phyloP scores from a whole-genome alignment of 768 basidiomycete genomes.

The Suillus tomentosus region DNA sequence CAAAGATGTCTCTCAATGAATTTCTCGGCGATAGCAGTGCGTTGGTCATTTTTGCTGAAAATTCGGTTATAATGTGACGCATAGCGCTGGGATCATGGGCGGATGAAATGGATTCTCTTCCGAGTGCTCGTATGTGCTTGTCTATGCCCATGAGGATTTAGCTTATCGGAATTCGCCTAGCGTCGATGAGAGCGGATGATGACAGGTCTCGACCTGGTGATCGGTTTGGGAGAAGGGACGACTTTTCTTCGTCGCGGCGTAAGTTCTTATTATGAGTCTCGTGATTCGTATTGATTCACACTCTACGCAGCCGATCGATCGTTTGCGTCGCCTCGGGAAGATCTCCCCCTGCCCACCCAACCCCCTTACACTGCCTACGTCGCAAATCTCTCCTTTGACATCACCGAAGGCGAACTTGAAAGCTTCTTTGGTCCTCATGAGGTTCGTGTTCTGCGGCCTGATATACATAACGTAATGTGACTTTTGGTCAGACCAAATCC shows the following conservation, averaged over 20 bases:
- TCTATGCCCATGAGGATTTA: slow-evolving; percentile 12
- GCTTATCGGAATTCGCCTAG: slow-evolving; percentile 39
- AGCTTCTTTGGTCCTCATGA: slow-evolving; percentile 72
- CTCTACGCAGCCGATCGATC: slow-evolving; percentile 56
- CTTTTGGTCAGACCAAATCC: slow-evolving; percentile 59
- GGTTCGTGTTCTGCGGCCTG: slow-evolving; percentile 40
- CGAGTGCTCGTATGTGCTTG: slow-evolving; percentile 81
- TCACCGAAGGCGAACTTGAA: slow-evolving; percentile 79
- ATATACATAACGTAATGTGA: slow-evolving; percentile 1
- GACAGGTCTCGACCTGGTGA: slow-evolving; percentile 56
- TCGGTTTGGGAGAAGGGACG: slow-evolving; percentile 61
- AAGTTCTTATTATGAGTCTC: slow-evolving; percentile 30
- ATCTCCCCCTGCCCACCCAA: slow-evolving; percentile 91
- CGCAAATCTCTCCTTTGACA: slow-evolving; percentile 94
- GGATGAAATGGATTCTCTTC: slow-evolving; percentile 94
- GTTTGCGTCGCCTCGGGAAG: slow-evolving; percentile 70
- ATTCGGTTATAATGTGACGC: slow-evolving; percentile 19
- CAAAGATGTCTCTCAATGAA: slow-evolving; percentile 92
- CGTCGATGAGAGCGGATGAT: slow-evolving; percentile 70
- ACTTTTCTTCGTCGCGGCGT: slow-evolving; percentile 66
- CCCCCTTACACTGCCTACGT: slow-evolving; percentile 97
- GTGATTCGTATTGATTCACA: slow-evolving; percentile 16
- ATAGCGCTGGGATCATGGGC: slow-evolving; percentile 94
- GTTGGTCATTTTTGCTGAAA: slow-evolving; percentile 35
- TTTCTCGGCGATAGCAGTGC: slow-evolving; percentile 87